Percentiles rank a stretch among this genome's conserved stretches.
phyloP scores from a whole-genome alignment of 2,329 filamentous ascomycete genomes.

The Rugonectria rugulosa region DNA sequence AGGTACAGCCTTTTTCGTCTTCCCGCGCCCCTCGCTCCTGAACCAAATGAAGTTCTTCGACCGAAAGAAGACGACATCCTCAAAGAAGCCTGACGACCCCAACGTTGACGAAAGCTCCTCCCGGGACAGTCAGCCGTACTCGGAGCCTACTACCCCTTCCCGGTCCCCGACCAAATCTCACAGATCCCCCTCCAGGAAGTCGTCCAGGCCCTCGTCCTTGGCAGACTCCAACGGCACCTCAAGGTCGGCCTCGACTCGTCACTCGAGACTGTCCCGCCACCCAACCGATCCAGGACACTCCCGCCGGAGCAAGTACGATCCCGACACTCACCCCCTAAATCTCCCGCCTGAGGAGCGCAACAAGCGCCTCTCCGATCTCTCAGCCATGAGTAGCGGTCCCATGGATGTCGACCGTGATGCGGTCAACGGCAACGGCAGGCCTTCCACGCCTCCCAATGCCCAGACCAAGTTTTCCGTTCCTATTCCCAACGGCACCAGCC shows the following conservation, averaged over 20 bases:
- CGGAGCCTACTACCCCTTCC: conserved; percentile 47
- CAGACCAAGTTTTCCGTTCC: conserved; percentile 60
- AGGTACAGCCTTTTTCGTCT: conserved; percentile 2
- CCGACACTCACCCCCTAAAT: conserved; percentile 86
- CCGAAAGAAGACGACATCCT: conserved; percentile 51
- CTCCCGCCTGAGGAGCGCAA: conserved; percentile 88
- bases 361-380: conserved; percentile 73
- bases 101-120: conserved; percentile 48
- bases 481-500: conserved; percentile 56
- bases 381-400: conserved; percentile 65
- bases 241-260: conserved; percentile 44
- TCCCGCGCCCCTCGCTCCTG: conserved; percentile 22
- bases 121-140: conserved; percentile 46
- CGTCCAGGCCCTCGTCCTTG: conserved; percentile 43
- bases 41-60: conserved; percentile 62
- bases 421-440: conserved; percentile 49
- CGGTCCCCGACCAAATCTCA: conserved; percentile 48
- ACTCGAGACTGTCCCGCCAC: conserved; percentile 56
- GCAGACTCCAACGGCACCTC: conserved; percentile 34
- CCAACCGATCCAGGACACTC: conserved; percentile 55
- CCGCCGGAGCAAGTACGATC: conserved; percentile 65
- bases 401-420: conserved; percentile 81
- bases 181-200: conserved; percentile 42
- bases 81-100: conserved; percentile 51
- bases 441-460: conserved; percentile 60